phyloP scores from a whole-genome alignment of 176 grass and related monocot genomes.

The Oryza meyeriana region DNA sequence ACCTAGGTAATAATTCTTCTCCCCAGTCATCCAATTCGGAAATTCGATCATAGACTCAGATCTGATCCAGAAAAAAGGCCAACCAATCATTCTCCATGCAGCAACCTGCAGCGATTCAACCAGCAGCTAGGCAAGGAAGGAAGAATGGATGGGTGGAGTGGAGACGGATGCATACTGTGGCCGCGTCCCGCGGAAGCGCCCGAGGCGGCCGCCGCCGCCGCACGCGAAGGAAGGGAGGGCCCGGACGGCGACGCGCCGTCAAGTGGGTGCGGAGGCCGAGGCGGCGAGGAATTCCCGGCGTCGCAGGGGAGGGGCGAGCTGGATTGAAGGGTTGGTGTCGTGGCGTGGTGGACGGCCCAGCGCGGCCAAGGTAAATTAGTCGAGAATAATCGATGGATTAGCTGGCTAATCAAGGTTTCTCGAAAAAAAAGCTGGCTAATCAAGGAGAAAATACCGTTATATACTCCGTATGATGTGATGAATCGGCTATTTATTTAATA shows the following conservation, averaged over 20 bases:
- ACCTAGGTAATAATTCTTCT: background rate
- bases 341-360: constrained; percentile 2
- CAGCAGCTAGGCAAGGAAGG: background rate
- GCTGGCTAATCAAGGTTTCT: background rate
- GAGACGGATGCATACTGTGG: constrained; percentile 8
- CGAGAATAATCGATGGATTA: background rate
- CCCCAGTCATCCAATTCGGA: background rate
- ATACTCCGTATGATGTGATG: too few species aligned
- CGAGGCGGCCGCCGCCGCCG: background rate
- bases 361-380: background rate
- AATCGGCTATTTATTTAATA: background rate
- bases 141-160: background rate
- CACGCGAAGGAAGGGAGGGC: background rate
- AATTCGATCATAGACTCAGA: background rate
- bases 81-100: background rate
- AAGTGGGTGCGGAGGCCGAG: background rate
- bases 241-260: background rate
- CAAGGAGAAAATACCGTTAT: background rate
- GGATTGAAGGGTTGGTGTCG: background rate
- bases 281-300: background rate
- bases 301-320: background rate
- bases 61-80: background rate
- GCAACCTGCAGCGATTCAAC: background rate
- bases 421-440: too few species aligned
- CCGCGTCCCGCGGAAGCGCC: background rate